Evolutionary conservation across 441 rosid genomes (phyloP).

Genomic region (Brassica hybrid): DNA sequence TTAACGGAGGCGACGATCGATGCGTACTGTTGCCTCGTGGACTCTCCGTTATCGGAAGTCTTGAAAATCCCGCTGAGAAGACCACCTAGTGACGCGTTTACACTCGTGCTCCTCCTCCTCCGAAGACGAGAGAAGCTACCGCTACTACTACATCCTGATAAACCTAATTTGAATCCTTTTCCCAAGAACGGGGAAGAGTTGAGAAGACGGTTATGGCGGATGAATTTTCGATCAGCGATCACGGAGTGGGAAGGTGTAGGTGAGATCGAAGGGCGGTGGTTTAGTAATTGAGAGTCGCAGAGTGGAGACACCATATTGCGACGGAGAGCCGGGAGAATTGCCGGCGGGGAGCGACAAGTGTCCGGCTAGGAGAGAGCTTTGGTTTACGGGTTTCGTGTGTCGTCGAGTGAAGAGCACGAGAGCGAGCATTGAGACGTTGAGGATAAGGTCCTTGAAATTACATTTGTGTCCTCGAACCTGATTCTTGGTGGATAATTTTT

Average conservation of each 20-base stretch:
- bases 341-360: slow-evolving; percentile 25
- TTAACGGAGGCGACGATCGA: slow-evolving; percentile 59
- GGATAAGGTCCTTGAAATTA: slow-evolving; percentile 40
- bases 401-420: slow-evolving; percentile 28
- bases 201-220: slow-evolving; percentile 41
- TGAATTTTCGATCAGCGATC: slow-evolving; percentile 34
- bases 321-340: slow-evolving; percentile 30
- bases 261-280: slow-evolving; percentile 48
- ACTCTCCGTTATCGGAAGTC: slow-evolving; percentile 83
- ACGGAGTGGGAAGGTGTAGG: slow-evolving; percentile 49
- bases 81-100: slow-evolving; percentile 80
- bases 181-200: slow-evolving; percentile 51
- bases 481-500: slow-evolving; percentile 17
- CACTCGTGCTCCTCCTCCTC: slow-evolving; percentile 41
- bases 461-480: slow-evolving; percentile 20
- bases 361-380: slow-evolving; percentile 11
- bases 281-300: slow-evolving; percentile 51
- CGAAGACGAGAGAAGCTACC: slow-evolving; percentile 19
- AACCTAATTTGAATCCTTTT: slow-evolving; percentile 35
- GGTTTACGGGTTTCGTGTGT: slow-evolving; percentile 30
- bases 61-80: slow-evolving; percentile 84
- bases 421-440: slow-evolving; percentile 31
- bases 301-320: slow-evolving; percentile 61
- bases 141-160: slow-evolving; percentile 20
- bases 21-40: slow-evolving; percentile 83